Evolutionary conservation across 495 filamentous ascomycete genomes (phyloP).

Genomic region (Aeminium ludgeri): DNA sequence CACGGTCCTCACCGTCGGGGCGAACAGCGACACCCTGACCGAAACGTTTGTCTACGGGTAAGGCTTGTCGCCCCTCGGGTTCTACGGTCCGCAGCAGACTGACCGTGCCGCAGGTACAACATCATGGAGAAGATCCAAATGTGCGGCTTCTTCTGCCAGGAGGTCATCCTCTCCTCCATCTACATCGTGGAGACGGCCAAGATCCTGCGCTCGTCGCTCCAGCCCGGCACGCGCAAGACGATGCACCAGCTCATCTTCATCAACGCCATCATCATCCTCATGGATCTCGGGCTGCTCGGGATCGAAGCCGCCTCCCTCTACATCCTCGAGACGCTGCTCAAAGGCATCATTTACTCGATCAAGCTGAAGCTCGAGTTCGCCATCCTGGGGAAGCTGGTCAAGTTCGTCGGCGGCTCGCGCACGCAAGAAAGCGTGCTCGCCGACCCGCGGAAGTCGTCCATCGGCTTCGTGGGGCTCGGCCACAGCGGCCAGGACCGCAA

Average conservation of each 20-base stretch:
- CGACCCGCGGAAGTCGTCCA: not conserved
- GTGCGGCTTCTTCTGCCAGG: slow-evolving; percentile 40
- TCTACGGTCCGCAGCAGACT: not conserved
- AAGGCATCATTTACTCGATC: slow-evolving; percentile 43
- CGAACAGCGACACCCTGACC: slow-evolving; percentile 22
- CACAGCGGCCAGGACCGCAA: not conserved
- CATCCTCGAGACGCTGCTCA: slow-evolving; percentile 38
- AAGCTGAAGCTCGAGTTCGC: slow-evolving; percentile 49
- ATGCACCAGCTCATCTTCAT: slow-evolving; percentile 39
- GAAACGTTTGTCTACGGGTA: slow-evolving; percentile 23
- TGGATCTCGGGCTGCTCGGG: slow-evolving; percentile 33
- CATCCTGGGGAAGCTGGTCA: slow-evolving; percentile 37
- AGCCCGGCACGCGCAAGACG: slow-evolving; percentile 29
- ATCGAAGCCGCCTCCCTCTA: slow-evolving; percentile 37
- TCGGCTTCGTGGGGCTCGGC: not conserved
- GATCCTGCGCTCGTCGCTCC: slow-evolving; percentile 33
- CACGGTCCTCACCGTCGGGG: slow-evolving; percentile 33
- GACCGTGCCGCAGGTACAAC: slow-evolving; percentile 31
- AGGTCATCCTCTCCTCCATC: slow-evolving; percentile 38
- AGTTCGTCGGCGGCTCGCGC: not conserved
- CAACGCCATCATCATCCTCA: slow-evolving; percentile 34
- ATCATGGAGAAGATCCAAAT: slow-evolving; percentile 42
- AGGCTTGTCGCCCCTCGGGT: too few species aligned
- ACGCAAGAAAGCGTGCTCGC: too few species aligned
- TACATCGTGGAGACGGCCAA: slow-evolving; percentile 40